Base-by-base conservation (phyloP, 2,329 filamentous ascomycete genomes). In the Pseudogymnoascus destructans region DNA sequence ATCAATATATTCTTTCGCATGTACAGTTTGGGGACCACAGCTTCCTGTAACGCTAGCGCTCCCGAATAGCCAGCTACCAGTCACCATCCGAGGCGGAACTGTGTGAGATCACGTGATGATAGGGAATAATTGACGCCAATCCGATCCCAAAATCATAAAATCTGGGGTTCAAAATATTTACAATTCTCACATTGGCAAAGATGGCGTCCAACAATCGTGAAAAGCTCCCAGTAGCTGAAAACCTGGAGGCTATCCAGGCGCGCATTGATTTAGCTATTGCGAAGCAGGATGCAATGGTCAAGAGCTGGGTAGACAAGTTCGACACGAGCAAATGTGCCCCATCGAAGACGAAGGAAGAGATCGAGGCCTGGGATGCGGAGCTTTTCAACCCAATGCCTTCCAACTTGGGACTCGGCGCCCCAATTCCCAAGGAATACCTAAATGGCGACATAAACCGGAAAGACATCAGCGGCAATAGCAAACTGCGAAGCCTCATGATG, bases 351-450 rank as follows among this genome's bases (percentile, higher is more conserved):
- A 58, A 66, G 38, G 68, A 65, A 60, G 64, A 70, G 58, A 61
- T 69, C n/a, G 65, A 68, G 23, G 68, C 67, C 7, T 66, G 69
- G 61, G 67, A 70, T 61, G 64, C 63, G 1, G 46, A 59, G 8
- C 60, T 69, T 3, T 70, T 69, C 46, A 64, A 61, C 33, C 62
- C 58, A 11, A 61, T 66, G 56, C 66, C 67, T 32, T 61, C 62
- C 49, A 63, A 67, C 35, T 63, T 70, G 15, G 67, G 69, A 19
- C 61, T 70, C 21, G 68, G 69, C 9, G 68, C 66, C 42, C 63
- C 65, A 46, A 59, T 70, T 38, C 64, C 69, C 42, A 62, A 65
- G 11, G 59, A 69, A 21, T 69, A 63, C 30, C 58, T 67, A 4
- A 65, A 64, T 17, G 65, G 63, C 33, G 65, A 66, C 27, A 61